Evolutionary conservation across 768 basidiomycete species (phyloP).

Genomic region (Naganishia friedmannii): DNA sequence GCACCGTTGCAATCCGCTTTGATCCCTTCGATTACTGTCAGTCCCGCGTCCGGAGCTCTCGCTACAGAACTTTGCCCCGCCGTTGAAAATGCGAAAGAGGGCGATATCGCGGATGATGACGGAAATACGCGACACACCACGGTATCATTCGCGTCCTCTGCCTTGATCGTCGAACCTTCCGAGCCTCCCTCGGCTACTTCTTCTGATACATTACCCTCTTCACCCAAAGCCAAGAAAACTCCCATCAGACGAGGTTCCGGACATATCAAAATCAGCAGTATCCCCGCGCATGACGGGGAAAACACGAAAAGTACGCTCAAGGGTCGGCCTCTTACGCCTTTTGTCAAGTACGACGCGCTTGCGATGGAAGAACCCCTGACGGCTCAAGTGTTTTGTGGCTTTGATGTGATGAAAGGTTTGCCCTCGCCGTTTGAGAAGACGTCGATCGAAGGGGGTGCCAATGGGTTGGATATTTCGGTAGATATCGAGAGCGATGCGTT

Average conservation of each 20-base stretch:
- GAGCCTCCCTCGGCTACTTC: slow-evolving; percentile 11
- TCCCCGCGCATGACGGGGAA: slow-evolving; percentile 2
- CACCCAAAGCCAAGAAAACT: not conserved
- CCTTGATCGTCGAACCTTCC: not conserved
- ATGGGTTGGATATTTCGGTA: not conserved
- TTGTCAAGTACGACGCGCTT: slow-evolving; percentile 15
- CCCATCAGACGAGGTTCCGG: slow-evolving; percentile 11
- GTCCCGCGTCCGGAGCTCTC: not conserved
- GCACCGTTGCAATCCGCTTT: not conserved
- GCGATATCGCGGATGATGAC: not conserved
- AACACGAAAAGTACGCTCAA: slow-evolving; percentile 8
- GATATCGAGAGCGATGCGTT: slow-evolving; percentile 18
- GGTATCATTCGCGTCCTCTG: slow-evolving; percentile 6
- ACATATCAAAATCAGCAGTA: slow-evolving; percentile 19
- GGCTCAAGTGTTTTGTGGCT: not conserved
- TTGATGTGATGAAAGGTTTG: not conserved
- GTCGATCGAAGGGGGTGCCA: slow-evolving; percentile 1
- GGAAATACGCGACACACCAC: not conserved
- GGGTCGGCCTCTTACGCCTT: slow-evolving; percentile 1
- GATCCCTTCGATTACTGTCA: slow-evolving; percentile 8
- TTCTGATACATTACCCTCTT: slow-evolving; percentile 8
- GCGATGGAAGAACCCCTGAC: slow-evolving; percentile 5
- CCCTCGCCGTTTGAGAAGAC: not conserved
- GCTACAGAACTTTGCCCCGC: not conserved
- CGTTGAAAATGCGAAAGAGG: not conserved